Evolutionary conservation across 2,329 filamentous ascomycete genomes (phyloP), one percentile per base, ranked within the genome.

Genomic region (Phaeosphaeriaceae sp.): DNA sequence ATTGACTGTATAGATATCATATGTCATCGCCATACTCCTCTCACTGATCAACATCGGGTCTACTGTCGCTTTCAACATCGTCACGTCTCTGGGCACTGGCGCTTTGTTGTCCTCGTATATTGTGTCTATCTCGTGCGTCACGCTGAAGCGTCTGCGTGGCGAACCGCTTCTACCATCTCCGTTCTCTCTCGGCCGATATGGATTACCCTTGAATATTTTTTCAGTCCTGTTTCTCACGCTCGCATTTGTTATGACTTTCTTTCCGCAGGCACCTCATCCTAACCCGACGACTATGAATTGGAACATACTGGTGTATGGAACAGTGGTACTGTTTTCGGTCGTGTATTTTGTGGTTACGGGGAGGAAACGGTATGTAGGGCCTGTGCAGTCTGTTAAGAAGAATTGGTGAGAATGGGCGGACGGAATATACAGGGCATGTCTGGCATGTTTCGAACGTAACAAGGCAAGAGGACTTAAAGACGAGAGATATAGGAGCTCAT

Each of bases 231-330:
- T 76, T 45, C 50, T 79, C 6, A 23, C 72, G 1, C 71, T 76
- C 0, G 50, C 74, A 2, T 78, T 76, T 42, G 44, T 78, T 2
- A 77, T 79, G 42, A 63, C 67, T 0, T 79, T 79, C 46, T 79
- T 79, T 39, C 77, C 77, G 0, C 41, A 58, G 20, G 46, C 15
- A 7, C 56, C 61, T 1, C 78, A 67, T 74, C 79, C 60, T 69
- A 72, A 45, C 56, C 62, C 37, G 74, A 77, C 56, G 20, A 74
- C 68, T 6, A 79, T 80, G 77, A 79, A 80, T 47, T 80, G 77
- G 76, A 71, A 68, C 23, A 58, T 72, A 18, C 59, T 67, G 3
- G 76, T 79, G 58, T 80, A 76, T 50, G 70, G 72, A 6, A 68
- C 62, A 0, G 66, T 76, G 17, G 57, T 79, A 26, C 59, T 74